Conservation (phyloP, 345 rosid genomes). For the Sisymbrium altissimum region DNA sequence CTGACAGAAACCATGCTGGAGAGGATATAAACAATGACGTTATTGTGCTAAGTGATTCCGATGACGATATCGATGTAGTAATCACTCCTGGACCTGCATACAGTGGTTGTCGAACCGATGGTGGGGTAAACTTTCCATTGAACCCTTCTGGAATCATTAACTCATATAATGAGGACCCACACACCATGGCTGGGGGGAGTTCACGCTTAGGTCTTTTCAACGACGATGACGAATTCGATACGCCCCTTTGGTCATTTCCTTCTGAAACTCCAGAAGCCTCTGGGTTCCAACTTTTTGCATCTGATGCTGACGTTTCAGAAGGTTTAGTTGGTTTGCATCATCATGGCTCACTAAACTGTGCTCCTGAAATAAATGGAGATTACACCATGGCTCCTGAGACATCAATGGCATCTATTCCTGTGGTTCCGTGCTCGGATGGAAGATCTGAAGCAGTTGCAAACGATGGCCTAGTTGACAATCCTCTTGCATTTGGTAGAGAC, state of each 20-base stretch:
- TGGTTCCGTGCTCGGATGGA: constrained; percentile 51
- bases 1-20: constrained; percentile 47
- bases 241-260: constrained; percentile 72
- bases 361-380: constrained; percentile 61
- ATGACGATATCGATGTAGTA: constrained; percentile 69
- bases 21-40: constrained; percentile 59
- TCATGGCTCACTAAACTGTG: constrained; percentile 49
- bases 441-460: constrained; percentile 47
- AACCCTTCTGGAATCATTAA: constrained; percentile 53
- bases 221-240: constrained; percentile 65
- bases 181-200: constrained; percentile 48
- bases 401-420: constrained; percentile 40
- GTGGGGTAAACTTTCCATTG: constrained; percentile 56
- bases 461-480: constrained; percentile 80
- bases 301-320: constrained; percentile 56
- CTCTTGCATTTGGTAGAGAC: constrained; percentile 68
- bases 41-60: constrained; percentile 90
- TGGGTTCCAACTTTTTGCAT: constrained; percentile 70
- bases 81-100: constrained; percentile 51
- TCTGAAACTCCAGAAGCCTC: constrained; percentile 63
- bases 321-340: constrained; percentile 58
- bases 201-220: constrained; percentile 65
- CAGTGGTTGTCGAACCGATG: constrained; percentile 42
- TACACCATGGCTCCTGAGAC: constrained; percentile 59
- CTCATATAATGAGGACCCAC: constrained; percentile 58